These are phyloP conservation scores for Trichoderma atroviride DNA, from an alignment of 2,329 filamentous ascomycete species.

Conservation along the genomic window DNA sequence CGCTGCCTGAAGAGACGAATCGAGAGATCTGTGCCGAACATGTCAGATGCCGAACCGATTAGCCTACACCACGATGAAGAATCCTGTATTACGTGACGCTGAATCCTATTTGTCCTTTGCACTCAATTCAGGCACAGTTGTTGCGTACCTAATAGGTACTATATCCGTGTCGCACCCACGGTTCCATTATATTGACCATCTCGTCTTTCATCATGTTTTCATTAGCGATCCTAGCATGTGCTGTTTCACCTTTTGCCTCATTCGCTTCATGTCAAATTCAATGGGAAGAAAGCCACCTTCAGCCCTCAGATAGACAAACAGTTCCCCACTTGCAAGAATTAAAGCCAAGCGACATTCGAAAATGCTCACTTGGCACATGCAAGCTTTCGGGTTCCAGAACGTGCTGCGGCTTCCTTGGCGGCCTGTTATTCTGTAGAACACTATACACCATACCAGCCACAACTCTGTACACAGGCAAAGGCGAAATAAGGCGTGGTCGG, in stretches of 20 bases:
- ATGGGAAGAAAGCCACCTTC: background rate
- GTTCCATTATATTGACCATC: background rate
- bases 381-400: background rate
- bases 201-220: background rate
- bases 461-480: background rate
- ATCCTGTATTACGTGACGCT: background rate
- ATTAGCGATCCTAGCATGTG: slow-evolving; percentile 11
- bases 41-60: too few species aligned
- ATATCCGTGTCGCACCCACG: background rate
- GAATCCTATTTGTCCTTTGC: background rate
- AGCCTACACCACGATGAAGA: background rate
- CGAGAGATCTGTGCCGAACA: background rate
- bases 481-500: background rate
- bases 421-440: background rate
- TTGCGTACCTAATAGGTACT: background rate
- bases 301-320: background rate
- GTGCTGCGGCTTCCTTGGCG: slow-evolving; percentile 3
- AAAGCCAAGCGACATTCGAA: background rate
- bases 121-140: background rate
- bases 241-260: slow-evolving; percentile 3
- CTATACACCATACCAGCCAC: background rate
- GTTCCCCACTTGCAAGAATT: background rate
- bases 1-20: background rate
- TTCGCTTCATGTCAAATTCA: background rate
- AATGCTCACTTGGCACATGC: background rate